Base-by-base conservation (phyloP, 805 yeast genomes). In the Ogataea methanolica region DNA sequence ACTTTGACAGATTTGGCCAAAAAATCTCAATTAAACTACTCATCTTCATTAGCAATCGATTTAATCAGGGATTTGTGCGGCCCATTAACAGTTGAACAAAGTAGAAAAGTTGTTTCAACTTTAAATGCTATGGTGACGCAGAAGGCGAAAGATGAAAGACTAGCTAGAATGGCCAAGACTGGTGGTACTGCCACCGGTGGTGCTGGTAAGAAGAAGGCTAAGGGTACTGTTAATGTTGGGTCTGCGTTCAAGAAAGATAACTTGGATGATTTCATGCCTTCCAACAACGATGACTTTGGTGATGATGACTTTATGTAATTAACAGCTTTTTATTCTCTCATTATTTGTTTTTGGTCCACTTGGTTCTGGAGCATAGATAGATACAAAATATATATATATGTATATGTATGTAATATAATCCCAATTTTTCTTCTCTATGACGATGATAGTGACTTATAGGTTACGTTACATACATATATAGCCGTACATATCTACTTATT, bases 161-260 rank as follows among this genome's bases (percentile, higher is more conserved):
- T 80, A 60, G 89, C 87, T 23, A 82, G 97, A 67, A 71, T 87
- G 60, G 79, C 85, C 58, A 85, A 83, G 65, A 76, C 88, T 46
- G 92, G 94, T 52, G 94, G 92, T 54, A 86, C 95, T 26, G 80
- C 92, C 36, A 79, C 88, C 22, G 95, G 95, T 59, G 97, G 97
- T 65, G 94, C 95, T 36, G 96, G 96, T 69, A 90, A 91, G 79
- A 85, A 86, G 80, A 92, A 91, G 80, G 96, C 89, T 49, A 85
- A 86, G 69, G 85, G 88, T 48, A 77, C 81, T 47, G 85, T 88
- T 40, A 85, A 83, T 65, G 73, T 86, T 44, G 80, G 79, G 42
- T 64, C 70, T 33, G 64, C 69, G 5, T 76, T 76, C 69, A 86
- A 83, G 75, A 84, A 85, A 68, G 89, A 83, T 60, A 72, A 71